Percentiles rank a stretch among this genome's conserved stretches.
These are phyloP conservation scores for Ananas comosus DNA, from an alignment of 176 grass and related monocot species.

Conservation along the genomic window DNA sequence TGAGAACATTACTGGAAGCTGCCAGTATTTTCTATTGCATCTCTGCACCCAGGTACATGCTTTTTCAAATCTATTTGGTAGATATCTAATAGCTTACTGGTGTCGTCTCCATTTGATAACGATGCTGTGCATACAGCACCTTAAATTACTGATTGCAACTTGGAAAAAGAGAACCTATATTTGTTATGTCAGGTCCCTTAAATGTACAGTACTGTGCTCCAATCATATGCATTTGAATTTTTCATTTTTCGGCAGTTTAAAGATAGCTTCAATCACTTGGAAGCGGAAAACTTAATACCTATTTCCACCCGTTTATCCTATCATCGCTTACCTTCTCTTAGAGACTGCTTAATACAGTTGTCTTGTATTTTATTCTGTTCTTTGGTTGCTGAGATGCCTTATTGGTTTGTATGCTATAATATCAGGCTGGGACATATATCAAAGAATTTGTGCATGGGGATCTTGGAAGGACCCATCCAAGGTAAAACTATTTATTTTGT, in stretches of 20 bases:
- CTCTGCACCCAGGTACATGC: constrained; percentile 71
- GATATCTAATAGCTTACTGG: neutral
- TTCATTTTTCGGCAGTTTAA: too few species aligned
- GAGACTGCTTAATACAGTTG: neutral
- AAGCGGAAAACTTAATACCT: neutral
- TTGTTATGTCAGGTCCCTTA: neutral
- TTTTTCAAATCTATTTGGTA: neutral
- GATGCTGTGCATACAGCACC: neutral
- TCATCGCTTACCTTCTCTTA: neutral
- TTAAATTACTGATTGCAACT: neutral
- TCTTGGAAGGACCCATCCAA: constrained; percentile 89
- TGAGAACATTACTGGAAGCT: constrained; percentile 48
- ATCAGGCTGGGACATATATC: constrained; percentile 93
- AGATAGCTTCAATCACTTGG: neutral
- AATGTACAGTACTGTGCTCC: neutral
- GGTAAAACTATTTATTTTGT: constrained; percentile 23
- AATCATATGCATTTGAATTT: neutral
- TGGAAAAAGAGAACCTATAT: neutral
- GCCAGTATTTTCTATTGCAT: constrained; percentile 81
- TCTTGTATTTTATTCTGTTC: neutral
- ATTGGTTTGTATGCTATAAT: constrained; percentile 13
- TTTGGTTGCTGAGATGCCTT: constrained; percentile 5
- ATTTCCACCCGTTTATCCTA: neutral
- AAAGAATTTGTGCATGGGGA: constrained; percentile 94
- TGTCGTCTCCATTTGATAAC: neutral